These are phyloP conservation scores for Daphne laureola DNA, from an alignment of 441 rosid species.

Conservation along the genomic window DNA sequence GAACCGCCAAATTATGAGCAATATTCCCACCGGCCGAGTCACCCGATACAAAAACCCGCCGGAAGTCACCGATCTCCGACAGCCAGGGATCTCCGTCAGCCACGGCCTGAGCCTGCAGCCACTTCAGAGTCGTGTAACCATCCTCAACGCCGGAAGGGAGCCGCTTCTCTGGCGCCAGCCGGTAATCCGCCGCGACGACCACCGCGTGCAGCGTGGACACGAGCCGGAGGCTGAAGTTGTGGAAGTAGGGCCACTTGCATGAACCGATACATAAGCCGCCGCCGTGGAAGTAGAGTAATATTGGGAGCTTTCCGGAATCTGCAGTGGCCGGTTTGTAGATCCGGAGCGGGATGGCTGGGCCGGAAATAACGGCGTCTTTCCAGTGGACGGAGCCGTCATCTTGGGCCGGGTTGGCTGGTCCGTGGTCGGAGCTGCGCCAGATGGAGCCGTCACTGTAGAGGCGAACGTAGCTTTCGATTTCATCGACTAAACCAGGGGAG, in stretches of 20 bases:
- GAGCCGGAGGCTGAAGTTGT: slow-evolving; percentile 45
- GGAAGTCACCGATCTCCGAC: slow-evolving; percentile 38
- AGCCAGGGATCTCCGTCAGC: slow-evolving; percentile 40
- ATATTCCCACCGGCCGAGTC: slow-evolving; percentile 55
- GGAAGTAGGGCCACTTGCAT: slow-evolving; percentile 51
- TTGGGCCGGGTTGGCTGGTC: slow-evolving; percentile 30
- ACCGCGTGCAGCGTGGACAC: slow-evolving; percentile 43
- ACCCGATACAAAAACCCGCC: slow-evolving; percentile 44
- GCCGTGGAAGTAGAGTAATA: slow-evolving; percentile 53
- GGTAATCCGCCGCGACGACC: slow-evolving; percentile 42
- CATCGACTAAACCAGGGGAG: slow-evolving; percentile 34
- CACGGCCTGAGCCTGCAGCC: slow-evolving; percentile 45
- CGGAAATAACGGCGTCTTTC: slow-evolving; percentile 37
- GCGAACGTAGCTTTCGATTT: slow-evolving; percentile 49
- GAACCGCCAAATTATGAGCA: slow-evolving; percentile 45
- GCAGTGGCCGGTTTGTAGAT: slow-evolving; percentile 29
- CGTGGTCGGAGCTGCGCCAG: slow-evolving; percentile 41
- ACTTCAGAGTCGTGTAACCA: slow-evolving; percentile 41
- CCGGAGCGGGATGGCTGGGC: slow-evolving; percentile 37
- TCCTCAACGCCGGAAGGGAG: slow-evolving; percentile 61
- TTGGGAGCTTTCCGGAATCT: slow-evolving; percentile 31
- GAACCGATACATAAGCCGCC: slow-evolving; percentile 69
- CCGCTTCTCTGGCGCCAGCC: slow-evolving; percentile 53
- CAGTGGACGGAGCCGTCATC: slow-evolving; percentile 41
- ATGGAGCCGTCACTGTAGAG: slow-evolving; percentile 52